Conservation (phyloP, 2,329 filamentous ascomycete genomes). For the Epicoccum sorghinum region DNA sequence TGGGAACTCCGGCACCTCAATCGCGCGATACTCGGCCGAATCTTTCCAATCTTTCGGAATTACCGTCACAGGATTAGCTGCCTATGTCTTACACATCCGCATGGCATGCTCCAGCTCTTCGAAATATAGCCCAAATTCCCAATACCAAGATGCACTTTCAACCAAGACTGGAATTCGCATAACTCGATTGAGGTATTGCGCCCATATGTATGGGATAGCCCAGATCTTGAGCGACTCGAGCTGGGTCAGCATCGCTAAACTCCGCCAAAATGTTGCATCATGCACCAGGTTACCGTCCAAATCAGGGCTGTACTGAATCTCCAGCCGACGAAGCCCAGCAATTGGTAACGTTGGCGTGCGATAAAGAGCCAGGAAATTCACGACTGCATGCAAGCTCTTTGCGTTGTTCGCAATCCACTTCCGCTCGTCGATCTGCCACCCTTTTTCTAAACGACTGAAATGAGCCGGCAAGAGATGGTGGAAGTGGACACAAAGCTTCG, state of each 20-base stretch:
- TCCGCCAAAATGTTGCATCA: not conserved
- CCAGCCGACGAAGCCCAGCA: not conserved
- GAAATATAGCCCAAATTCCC: too few species aligned
- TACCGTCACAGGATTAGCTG: too few species aligned
- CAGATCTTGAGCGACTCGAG: not conserved
- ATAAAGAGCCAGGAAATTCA: too few species aligned
- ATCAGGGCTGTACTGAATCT: not conserved
- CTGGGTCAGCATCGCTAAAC: not conserved
- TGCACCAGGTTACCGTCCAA: not conserved
- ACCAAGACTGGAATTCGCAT: not conserved
- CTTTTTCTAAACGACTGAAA: too few species aligned
- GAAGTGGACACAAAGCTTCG: not conserved
- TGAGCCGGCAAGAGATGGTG: not conserved
- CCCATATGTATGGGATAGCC: not conserved
- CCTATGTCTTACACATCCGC: not conserved
- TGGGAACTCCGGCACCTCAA: too few species aligned
- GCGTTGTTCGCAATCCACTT: too few species aligned
- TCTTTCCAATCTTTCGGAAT: too few species aligned
- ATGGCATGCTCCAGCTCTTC: not conserved
- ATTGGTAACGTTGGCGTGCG: too few species aligned
- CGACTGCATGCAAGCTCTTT: too few species aligned
- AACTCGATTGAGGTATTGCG: not conserved
- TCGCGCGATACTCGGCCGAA: too few species aligned
- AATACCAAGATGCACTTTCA: too few species aligned
- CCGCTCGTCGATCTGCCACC: too few species aligned